Evolutionary conservation across 1,284 basidiomycete genomes (phyloP), one percentile per base, ranked within the genome.

Genomic region (Sanghuangporus sanghuang): DNA sequence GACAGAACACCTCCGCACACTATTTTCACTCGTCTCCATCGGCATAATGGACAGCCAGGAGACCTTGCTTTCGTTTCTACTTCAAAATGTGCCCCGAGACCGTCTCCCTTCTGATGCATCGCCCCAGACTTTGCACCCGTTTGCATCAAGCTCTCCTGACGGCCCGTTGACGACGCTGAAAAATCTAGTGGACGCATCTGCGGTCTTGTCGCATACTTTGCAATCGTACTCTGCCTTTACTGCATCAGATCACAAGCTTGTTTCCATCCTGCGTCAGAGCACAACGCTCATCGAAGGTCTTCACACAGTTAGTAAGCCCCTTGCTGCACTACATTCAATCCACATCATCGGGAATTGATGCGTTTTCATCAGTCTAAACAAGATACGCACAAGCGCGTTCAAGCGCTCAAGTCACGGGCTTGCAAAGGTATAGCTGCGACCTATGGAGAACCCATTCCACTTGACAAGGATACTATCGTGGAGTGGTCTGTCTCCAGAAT

Each of bases 381-480:
- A 56, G 62, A 63, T 40, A 55, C 58, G 23, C 40, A 49, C 3
- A 16, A 49, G 21, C 57, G 65, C 14, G 27, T 63, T 46, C 48
- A 63, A 23, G 62, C 58, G n/a, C 53, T 66, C 35, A 63, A 46
- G 35, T 40, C 39, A 9, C 61, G 53, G 21, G 14, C 48, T n/a
- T 35, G 53, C 12, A 12, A 27, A 4, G 35, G 18, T 16, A 18
- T 23, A 6, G 14, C 16, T 38, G 39, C 46, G 21, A 36, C 59
- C 12, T 67, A 69, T 61, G 68, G 67, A 12, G 68, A 69, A 48
- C 66, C 66, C 46, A 65, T 67, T 27, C 68, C 68, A 16, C 54
- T 67, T 3, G 63, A 65, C 42, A 40, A 42, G 8, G 54, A 48
- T 42, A 12, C 16, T 5, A 59, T 67, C 5, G 54, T 57, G 8